Conservation (phyloP, 768 basidiomycete species). For the Leucocoprinus birnbaumii region DNA sequence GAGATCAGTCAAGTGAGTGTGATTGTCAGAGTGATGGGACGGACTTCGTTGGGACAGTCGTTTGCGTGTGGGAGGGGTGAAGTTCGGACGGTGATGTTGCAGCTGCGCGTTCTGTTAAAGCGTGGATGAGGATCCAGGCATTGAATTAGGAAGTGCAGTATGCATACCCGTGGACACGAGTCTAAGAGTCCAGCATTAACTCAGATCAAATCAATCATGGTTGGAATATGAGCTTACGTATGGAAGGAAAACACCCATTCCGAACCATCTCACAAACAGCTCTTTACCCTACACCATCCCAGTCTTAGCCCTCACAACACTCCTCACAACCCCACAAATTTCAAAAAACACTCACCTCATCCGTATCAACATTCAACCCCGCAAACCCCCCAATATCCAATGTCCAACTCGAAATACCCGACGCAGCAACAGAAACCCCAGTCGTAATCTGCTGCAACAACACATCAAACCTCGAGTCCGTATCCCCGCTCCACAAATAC, state of each 20-base stretch:
- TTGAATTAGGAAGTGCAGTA: neutral
- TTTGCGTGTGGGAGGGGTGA: slow-evolving; percentile 25
- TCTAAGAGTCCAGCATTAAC: neutral
- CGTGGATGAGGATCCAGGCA: no score
- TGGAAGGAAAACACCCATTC: slow-evolving; percentile 34
- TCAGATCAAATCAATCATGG: no score
- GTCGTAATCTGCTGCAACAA: slow-evolving; percentile 32
- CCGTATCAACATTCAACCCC: slow-evolving; percentile 27
- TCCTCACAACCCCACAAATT: neutral
- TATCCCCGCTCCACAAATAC: slow-evolving; percentile 35
- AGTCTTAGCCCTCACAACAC: neutral
- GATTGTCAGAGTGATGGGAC: neutral
- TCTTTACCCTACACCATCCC: slow-evolving; percentile 23
- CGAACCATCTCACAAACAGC: slow-evolving; percentile 32
- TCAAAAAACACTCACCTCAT: slow-evolving; percentile 17
- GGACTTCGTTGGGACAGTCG: slow-evolving; percentile 31
- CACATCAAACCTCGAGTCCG: slow-evolving; percentile 30
- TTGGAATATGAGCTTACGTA: slow-evolving; percentile 21
- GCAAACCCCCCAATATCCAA: slow-evolving; percentile 34
- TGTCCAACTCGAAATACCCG: slow-evolving; percentile 35
- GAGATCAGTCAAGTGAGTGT: neutral
- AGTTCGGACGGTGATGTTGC: slow-evolving; percentile 21
- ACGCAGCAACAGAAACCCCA: slow-evolving; percentile 30
- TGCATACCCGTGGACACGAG: slow-evolving; percentile 9
- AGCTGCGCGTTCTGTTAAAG: slow-evolving; percentile 21